phyloP scores from a whole-genome alignment of 176 grass and related monocot genomes.

The Raddia distichophylla region DNA sequence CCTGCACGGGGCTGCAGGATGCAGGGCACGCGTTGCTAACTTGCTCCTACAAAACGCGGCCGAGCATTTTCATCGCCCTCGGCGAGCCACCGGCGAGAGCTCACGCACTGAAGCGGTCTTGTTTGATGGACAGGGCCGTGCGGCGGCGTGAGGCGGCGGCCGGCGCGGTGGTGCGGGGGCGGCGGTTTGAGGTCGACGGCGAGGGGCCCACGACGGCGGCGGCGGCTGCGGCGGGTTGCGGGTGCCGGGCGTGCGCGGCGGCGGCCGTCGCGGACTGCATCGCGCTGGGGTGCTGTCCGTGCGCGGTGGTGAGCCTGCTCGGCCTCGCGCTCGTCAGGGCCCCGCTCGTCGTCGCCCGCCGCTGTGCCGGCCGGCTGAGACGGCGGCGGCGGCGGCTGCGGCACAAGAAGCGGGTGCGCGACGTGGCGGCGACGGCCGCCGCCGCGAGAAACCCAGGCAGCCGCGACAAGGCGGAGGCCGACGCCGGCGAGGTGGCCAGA shows the following conservation, averaged over 20 bases:
- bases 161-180: not conserved
- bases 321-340: constrained; percentile 62
- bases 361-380: constrained; percentile 34
- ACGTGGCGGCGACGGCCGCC: constrained; percentile 9
- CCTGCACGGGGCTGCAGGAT: not conserved
- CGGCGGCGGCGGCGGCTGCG: constrained; percentile 6
- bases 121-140: constrained; percentile 33
- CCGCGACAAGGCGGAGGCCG: constrained; percentile 16
- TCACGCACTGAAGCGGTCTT: not conserved
- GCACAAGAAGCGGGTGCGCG: constrained; percentile 49
- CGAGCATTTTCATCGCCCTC: not conserved
- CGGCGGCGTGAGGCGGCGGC: not conserved
- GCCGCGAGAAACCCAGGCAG: not conserved
- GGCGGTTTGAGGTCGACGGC: not conserved
- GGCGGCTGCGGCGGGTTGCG: constrained; percentile 32
- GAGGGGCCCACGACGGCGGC: not conserved
- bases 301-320: constrained; percentile 58
- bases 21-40: constrained; percentile 37
- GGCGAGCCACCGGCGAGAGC: not conserved
- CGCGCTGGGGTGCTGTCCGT: constrained; percentile 79
- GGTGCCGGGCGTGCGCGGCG: constrained; percentile 71
- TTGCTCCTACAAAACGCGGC: constrained; percentile 39
- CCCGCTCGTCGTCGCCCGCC: constrained; percentile 49
- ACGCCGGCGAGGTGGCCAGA: not conserved
- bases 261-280: constrained; percentile 65